Conservation (phyloP, 371 early-diverging fungal genomes). For the Mortierella sp. region DNA sequence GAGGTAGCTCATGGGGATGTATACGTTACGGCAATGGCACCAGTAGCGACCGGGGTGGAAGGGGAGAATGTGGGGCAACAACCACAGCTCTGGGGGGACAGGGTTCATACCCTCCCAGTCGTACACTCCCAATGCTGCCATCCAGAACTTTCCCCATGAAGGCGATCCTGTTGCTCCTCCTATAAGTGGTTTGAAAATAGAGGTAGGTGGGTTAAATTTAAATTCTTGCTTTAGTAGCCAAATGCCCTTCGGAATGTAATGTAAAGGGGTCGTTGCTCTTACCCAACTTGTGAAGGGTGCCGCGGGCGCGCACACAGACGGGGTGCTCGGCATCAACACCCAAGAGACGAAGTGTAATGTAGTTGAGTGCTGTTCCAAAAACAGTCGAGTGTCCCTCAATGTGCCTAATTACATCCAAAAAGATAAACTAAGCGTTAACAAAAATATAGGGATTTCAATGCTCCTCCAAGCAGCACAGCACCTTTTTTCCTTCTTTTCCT, state of each 20-base stretch:
- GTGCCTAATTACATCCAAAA: slow-evolving; percentile 72
- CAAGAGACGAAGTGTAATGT: slow-evolving; percentile 90
- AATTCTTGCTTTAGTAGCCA: neutral
- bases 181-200: slow-evolving; percentile 11
- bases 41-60: slow-evolving; percentile 94
- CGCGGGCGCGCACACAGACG: slow-evolving; percentile 87
- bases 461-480: too few relatives aligned
- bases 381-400: slow-evolving; percentile 94
- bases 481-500: too few relatives aligned
- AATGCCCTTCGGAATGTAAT: neutral
- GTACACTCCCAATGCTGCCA: slow-evolving; percentile 90
- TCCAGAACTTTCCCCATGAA: slow-evolving; percentile 99
- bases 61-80: slow-evolving; percentile 89
- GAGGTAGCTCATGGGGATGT: slow-evolving; percentile 95
- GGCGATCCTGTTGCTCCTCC: slow-evolving; percentile 91
- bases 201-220: neutral
- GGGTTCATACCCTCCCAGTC: slow-evolving; percentile 97
- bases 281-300: slow-evolving; percentile 87
- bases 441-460: slow-evolving; percentile 7
- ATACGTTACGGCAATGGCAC: slow-evolving; percentile 93
- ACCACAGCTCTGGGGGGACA: slow-evolving; percentile 95
- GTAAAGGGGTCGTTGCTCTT: slow-evolving; percentile 15
- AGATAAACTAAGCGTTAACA: neutral
- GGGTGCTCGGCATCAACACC: slow-evolving; percentile 93
- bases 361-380: slow-evolving; percentile 96